Base-by-base conservation (phyloP, 306 rosid genomes). In the Cucumis melo region DNA sequence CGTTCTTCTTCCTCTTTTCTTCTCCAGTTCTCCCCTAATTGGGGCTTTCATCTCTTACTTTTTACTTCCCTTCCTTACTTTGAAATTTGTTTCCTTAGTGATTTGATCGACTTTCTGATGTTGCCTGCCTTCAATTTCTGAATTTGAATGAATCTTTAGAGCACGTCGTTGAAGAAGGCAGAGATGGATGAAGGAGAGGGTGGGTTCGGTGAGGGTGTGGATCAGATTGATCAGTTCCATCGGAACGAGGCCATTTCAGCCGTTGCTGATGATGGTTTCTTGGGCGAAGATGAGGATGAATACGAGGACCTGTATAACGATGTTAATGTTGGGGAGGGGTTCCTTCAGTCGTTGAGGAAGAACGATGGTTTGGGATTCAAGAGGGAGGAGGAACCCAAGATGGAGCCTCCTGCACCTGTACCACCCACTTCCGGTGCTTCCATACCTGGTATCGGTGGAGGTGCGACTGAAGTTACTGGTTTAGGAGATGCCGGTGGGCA, bases 201-300 rank as follows among this genome's bases (percentile, higher is more conserved):
- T 80, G 87, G 83, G 60, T 83, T 67, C 68, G 88, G 84, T 20
- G 90, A 87, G 91, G 84, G 96, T 46, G 83, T 80, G 42, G 98
- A 94, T 81, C 93, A 84, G 68, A 82, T 88, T 84, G 96, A 91
- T 82, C 95, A 91, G 83, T 94, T 94, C 85, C 98, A 94, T 84
- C 91, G 93, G 19, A 94, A 94, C 83, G 97, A 92, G 79, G 99
- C 99, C n/a, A 94, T 94, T 79, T 91, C 99, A 1, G 99, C 97
- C 10, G 99, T 92, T 16, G 95, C 96, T 12, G 99, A 94, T 66
- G 97, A 92, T 0, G 96, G 93, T 12, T 92, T 91, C 39, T 58
- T 94, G 23, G 96, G 79, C 1, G 97, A 94, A 75, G 98, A 95
- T 62, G 99, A 92, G 70, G 97, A 95, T 17, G 99, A 95, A 56